phyloP scores from a whole-genome alignment of 2,329 filamentous ascomycete genomes.

The Beauveria australis region DNA sequence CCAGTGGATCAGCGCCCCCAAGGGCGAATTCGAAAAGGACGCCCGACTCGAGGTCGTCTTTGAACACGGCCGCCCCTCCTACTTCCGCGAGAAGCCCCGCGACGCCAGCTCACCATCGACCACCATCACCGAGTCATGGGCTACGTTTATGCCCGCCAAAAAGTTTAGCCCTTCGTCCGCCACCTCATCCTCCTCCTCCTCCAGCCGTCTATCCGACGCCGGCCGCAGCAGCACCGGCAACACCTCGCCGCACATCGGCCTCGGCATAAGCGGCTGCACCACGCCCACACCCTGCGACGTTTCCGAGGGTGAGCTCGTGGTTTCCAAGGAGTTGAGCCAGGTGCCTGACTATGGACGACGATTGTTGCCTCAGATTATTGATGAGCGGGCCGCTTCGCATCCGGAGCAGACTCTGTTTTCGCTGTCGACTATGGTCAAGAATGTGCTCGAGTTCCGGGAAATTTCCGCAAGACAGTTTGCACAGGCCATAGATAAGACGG shows the following conservation, averaged over 20 bases:
- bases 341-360: constrained; percentile 16
- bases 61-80: constrained; percentile 17
- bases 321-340: neutral
- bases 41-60: constrained; percentile 16
- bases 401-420: constrained; percentile 21
- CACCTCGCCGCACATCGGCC: neutral
- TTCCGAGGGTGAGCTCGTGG: neutral
- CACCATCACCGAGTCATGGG: neutral
- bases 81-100: constrained; percentile 14
- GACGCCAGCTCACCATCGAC: neutral
- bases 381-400: constrained; percentile 18
- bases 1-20: constrained; percentile 19
- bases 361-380: constrained; percentile 22
- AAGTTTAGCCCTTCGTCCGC: neutral
- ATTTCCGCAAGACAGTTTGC: constrained; percentile 20
- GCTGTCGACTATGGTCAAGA: constrained; percentile 12
- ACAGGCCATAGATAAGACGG: constrained; percentile 22
- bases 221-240: neutral
- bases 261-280: constrained; percentile 1
- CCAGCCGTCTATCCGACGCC: neutral
- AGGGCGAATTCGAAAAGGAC: constrained; percentile 20
- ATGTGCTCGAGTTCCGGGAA: constrained; percentile 14
- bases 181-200: neutral
- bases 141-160: constrained; percentile 3
- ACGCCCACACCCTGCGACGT: neutral